phyloP scores from a whole-genome alignment of 2,329 filamentous ascomycete species.

The Colletotrichum sublineola region DNA sequence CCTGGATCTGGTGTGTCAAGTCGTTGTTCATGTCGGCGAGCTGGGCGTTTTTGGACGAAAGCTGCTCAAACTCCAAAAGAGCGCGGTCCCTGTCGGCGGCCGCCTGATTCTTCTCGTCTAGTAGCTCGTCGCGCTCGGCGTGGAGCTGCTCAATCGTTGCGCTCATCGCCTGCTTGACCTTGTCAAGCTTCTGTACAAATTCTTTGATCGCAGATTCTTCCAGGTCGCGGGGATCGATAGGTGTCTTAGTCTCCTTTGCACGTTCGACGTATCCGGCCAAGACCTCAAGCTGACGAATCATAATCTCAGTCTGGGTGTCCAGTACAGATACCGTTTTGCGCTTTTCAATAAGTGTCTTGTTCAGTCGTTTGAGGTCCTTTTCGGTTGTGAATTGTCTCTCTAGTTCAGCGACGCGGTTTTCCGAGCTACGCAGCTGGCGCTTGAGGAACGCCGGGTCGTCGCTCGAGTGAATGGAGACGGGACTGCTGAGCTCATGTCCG shows the following conservation, averaged over 20 bases:
- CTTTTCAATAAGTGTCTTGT: constrained; percentile 91
- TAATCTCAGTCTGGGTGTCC: constrained; percentile 95
- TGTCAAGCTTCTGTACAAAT: constrained; percentile 81
- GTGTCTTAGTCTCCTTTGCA: constrained; percentile 85
- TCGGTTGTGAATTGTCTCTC: constrained; percentile 80
- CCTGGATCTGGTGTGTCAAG: constrained; percentile 93
- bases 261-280: constrained; percentile 89
- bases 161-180: constrained; percentile 71
- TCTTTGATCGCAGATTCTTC: constrained; percentile 94
- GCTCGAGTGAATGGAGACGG: constrained; percentile 71
- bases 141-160: constrained; percentile 71
- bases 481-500: constrained; percentile 76
- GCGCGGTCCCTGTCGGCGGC: constrained; percentile 91
- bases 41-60: constrained; percentile 94
- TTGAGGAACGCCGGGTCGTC: constrained; percentile 78
- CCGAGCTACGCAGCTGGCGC: constrained; percentile 83
- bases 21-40: constrained; percentile 96
- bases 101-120: constrained; percentile 87
- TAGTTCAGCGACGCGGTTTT: constrained; percentile 88
- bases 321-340: constrained; percentile 94
- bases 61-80: constrained; percentile 93
- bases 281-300: constrained; percentile 91
- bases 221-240: constrained; percentile 83
- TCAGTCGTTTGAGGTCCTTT: constrained; percentile 79
- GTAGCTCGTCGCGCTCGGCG: constrained; percentile 81